Evolutionary conservation across 192 early-diverging fungal species (phyloP).

Genomic region (Spizellomyces sp.): DNA sequence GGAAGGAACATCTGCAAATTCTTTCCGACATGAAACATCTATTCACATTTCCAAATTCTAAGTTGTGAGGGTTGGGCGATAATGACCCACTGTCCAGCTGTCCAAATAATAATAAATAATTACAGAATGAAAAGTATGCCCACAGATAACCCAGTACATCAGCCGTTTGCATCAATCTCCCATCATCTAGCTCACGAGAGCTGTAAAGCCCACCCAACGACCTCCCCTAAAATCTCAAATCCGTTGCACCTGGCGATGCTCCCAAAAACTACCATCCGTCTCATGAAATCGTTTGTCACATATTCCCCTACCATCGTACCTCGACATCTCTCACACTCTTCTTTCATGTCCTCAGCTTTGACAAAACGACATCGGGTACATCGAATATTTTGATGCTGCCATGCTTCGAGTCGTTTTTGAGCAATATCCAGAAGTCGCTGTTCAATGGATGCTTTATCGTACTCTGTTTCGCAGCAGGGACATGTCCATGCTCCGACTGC

Average conservation of each 20-base stretch:
- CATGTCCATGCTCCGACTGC: conserved; percentile 67
- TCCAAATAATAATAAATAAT: too few species aligned
- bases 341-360: conserved; percentile 75
- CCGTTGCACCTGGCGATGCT: conserved; percentile 66
- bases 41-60: too few species aligned
- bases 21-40: too few species aligned
- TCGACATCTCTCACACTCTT: conserved; percentile 73
- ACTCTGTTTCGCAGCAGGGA: conserved; percentile 73
- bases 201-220: conserved; percentile 51
- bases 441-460: conserved; percentile 80
- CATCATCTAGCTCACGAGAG: too few species aligned
- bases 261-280: conserved; percentile 61
- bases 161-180: too few species aligned
- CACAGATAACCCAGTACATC: too few species aligned
- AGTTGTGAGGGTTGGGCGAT: too few species aligned
- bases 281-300: conserved; percentile 53
- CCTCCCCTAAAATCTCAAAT: conserved; percentile 56
- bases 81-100: too few species aligned
- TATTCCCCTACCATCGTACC: conserved; percentile 60
- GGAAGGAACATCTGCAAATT: too few species aligned
- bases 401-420: conserved; percentile 63
- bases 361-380: conserved; percentile 82
- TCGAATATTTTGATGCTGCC: conserved; percentile 86
- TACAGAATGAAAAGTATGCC: too few species aligned
- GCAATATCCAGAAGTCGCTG: conserved; percentile 79